These are phyloP conservation scores for Mucor racemosus DNA, from an alignment of 371 early-diverging fungal genomes.

Conservation along the genomic window DNA sequence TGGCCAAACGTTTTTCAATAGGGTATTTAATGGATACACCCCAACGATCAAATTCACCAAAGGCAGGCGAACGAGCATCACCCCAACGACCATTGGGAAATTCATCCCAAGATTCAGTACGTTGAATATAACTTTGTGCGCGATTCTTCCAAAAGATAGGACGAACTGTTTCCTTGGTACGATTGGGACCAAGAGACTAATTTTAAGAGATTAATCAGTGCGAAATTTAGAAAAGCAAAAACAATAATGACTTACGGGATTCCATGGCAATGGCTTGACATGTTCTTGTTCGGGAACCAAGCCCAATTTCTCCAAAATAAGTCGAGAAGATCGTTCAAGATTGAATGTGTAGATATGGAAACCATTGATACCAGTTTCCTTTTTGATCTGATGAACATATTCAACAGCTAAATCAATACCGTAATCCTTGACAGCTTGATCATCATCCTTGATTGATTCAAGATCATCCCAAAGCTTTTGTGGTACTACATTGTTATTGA, in stretches of 20 bases:
- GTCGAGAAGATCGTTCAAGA: constrained; percentile 83
- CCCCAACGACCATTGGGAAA: constrained; percentile 99
- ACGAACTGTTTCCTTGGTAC: constrained; percentile 92
- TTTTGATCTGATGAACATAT: constrained; percentile 72
- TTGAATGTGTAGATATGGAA: constrained; percentile 92
- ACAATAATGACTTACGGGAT: constrained; percentile 64
- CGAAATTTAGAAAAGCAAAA: neutral
- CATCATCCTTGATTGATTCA: constrained; percentile 95
- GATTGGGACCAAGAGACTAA: constrained; percentile 75
- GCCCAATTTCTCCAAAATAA: constrained; percentile 81
- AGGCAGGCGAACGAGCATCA: constrained; percentile 91
- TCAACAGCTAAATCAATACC: constrained; percentile 86
- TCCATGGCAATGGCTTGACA: constrained; percentile 93
- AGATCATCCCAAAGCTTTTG: constrained; percentile 81
- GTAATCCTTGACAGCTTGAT: constrained; percentile 92
- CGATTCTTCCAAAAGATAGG: constrained; percentile 98
- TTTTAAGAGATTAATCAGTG: neutral
- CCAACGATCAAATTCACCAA: constrained; percentile 93
- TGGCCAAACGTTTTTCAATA: constrained; percentile 59
- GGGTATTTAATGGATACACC: constrained; percentile 81
- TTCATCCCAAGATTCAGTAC: constrained; percentile 97
- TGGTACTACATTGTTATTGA: constrained; percentile 88
- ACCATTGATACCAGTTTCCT: constrained; percentile 70
- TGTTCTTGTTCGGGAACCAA: constrained; percentile 80
- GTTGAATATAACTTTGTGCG: constrained; percentile 86